Percentiles rank a stretch among this genome's conserved stretches.
Conservation (phyloP, 2,329 filamentous ascomycete species). For the Neofusicoccum sp. region DNA sequence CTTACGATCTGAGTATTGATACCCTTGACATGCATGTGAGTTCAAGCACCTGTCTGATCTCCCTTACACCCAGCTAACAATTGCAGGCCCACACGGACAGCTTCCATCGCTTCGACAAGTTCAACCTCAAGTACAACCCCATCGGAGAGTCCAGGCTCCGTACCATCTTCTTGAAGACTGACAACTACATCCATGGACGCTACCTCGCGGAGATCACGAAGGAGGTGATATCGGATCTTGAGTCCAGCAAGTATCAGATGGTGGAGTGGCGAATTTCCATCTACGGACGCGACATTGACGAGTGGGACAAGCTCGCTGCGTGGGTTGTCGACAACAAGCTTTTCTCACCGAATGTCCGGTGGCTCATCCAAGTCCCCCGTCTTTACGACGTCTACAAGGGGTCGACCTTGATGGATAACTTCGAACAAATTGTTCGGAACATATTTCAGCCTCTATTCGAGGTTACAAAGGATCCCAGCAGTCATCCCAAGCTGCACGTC, state of each 20-base stretch:
- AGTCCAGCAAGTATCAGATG: constrained; percentile 99
- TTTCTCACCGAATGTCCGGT: constrained; percentile 95
- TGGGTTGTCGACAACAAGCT: constrained; percentile 99
- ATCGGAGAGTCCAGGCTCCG: constrained; percentile 91
- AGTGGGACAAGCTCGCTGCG: constrained; percentile 94
- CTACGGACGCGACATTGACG: constrained; percentile 85
- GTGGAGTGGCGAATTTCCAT: constrained; percentile 99
- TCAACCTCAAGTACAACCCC: constrained; percentile 98
- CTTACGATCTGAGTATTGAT: constrained; percentile 96
- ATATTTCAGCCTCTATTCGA: constrained; percentile 93
- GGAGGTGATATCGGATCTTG: constrained; percentile 93
- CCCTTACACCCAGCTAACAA: neutral
- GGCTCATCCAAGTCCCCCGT: constrained; percentile 93
- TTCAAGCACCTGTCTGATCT: constrained; percentile 23
- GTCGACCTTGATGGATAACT: constrained; percentile 80
- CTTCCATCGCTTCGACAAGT: constrained; percentile 98
- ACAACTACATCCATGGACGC: constrained; percentile 93
- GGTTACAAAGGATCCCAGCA: constrained; percentile 81
- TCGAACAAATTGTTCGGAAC: constrained; percentile 86
- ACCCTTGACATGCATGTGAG: constrained; percentile 96
- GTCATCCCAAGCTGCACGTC: constrained; percentile 88
- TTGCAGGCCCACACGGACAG: constrained; percentile 86
- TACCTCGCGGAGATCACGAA: constrained; percentile 98
- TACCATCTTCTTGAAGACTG: constrained; percentile 98
- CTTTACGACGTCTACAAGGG: constrained; percentile 96